Conservation (phyloP, 176 grass and related monocot species). For the Dendrocalamus sinicus region DNA sequence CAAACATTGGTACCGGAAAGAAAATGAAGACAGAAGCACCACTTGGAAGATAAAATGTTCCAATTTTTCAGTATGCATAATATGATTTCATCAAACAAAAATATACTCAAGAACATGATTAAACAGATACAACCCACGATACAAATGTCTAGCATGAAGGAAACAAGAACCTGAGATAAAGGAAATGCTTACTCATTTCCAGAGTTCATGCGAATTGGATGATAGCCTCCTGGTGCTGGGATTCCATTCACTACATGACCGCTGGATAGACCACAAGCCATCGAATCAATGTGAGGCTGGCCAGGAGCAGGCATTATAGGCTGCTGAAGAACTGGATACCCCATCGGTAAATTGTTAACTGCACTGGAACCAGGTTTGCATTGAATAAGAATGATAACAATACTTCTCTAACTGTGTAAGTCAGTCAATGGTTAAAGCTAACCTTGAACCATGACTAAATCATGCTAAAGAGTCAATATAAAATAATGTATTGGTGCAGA, state of each 20-base stretch:
- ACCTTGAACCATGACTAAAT: neutral
- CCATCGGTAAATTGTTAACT: constrained; percentile 97
- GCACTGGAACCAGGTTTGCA: constrained; percentile 63
- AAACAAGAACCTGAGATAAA: constrained; percentile 35
- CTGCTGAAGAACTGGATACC: constrained; percentile 93
- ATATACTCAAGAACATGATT: neutral
- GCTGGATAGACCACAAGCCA: constrained; percentile 69
- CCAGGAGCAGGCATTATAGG: constrained; percentile 70
- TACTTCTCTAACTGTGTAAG: constrained; percentile 9
- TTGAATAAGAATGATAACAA: constrained; percentile 56
- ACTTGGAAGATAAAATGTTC: constrained; percentile 19
- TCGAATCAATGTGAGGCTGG: constrained; percentile 73
- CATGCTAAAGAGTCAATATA: constrained; percentile 5
- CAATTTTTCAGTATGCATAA: constrained; percentile 21
- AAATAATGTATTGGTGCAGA: constrained; percentile 16
- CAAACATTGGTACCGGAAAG: neutral
- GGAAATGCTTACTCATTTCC: constrained; percentile 79
- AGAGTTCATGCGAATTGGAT: constrained; percentile 87
- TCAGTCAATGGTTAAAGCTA: constrained; percentile 13
- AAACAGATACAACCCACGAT: constrained; percentile 14
- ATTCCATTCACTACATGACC: constrained; percentile 94
- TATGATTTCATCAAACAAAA: constrained; percentile 6
- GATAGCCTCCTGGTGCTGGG: constrained; percentile 76
- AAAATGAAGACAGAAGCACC: constrained; percentile 24
- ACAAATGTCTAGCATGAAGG: neutral